These are phyloP conservation scores for Plasmopara viticola DNA, from an alignment of 352 stramenopile genomes.

Conservation along the genomic window DNA sequence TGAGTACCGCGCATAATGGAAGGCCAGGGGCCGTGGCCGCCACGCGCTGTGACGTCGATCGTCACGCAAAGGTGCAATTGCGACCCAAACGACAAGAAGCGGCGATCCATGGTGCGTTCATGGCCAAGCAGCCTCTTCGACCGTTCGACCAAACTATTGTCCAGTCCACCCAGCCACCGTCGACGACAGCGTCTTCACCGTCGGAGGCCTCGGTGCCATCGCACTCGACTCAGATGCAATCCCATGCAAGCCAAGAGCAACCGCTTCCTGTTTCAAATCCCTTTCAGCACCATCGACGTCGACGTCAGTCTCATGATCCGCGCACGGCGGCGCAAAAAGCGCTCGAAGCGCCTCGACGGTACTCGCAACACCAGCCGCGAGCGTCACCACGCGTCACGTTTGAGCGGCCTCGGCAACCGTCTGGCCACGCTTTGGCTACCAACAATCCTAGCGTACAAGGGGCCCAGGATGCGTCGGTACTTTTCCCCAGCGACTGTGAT, in stretches of 20 bases:
- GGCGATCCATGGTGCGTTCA: constrained; percentile 5
- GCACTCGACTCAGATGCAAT: background rate
- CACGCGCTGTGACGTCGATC: background rate
- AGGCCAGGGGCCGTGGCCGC: background rate
- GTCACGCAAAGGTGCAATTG: constrained; percentile 6
- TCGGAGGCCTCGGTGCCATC: background rate
- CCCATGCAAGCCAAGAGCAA: background rate
- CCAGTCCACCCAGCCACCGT: constrained; percentile 1
- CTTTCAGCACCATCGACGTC: background rate
- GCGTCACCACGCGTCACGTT: background rate
- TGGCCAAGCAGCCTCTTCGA: constrained; percentile 12
- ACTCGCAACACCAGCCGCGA: background rate
- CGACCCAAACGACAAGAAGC: constrained; percentile 5
- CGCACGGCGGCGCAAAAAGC: background rate
- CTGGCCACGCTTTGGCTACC: background rate
- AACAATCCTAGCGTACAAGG: constrained; percentile 5
- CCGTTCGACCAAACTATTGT: constrained; percentile 15
- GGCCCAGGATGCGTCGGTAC: background rate
- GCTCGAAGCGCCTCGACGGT: background rate
- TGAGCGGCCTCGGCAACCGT: background rate
- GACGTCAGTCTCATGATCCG: background rate
- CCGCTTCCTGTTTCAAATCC: background rate
- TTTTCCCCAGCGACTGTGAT: too few relatives aligned
- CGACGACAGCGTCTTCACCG: constrained; percentile 1
- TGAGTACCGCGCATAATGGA: background rate